Evolutionary conservation across 768 basidiomycete species (phyloP).

Genomic region (Paxillus rubicundulus): DNA sequence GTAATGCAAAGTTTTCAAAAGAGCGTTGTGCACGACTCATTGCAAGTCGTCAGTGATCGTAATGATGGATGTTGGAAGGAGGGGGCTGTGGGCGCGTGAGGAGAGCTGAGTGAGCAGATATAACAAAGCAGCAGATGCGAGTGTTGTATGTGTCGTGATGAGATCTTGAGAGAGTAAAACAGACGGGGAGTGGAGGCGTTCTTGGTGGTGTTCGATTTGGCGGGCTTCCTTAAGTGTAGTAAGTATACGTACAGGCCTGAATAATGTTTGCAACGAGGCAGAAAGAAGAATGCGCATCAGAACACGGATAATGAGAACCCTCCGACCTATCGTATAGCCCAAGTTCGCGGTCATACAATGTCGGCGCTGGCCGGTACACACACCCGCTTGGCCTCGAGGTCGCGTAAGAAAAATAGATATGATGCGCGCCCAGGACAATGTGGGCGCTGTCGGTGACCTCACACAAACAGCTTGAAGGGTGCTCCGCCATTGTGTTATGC

Average conservation of each 20-base stretch:
- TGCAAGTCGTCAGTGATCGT: slow-evolving; percentile 34
- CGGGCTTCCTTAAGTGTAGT: slow-evolving; percentile 9
- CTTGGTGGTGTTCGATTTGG: slow-evolving; percentile 21
- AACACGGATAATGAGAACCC: slow-evolving; percentile 7
- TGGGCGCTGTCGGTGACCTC: not conserved
- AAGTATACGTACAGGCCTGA: slow-evolving; percentile 24
- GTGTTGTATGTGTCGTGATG: not conserved
- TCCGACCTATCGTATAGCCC: slow-evolving; percentile 8
- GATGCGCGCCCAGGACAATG: slow-evolving; percentile 10
- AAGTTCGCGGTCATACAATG: not conserved
- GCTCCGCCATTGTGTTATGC: too few relatives aligned
- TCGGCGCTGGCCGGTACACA: slow-evolving; percentile 1
- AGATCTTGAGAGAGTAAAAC: not conserved
- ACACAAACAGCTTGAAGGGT: too few relatives aligned
- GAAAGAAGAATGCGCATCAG: slow-evolving; percentile 2
- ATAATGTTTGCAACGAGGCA: slow-evolving; percentile 25
- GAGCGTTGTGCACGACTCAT: slow-evolving; percentile 39
- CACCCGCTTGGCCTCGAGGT: slow-evolving; percentile 30
- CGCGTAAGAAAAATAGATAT: slow-evolving; percentile 12
- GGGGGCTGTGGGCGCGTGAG: not conserved
- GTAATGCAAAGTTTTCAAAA: slow-evolving; percentile 44
- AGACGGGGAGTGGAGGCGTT: slow-evolving; percentile 2
- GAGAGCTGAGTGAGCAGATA: slow-evolving; percentile 16
- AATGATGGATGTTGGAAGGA: slow-evolving; percentile 11
- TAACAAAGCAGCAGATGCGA: slow-evolving; percentile 4